A percentile compares a stretch with the other conserved stretches of the same genome.
These are phyloP conservation scores for Dimocarpus longan DNA, from an alignment of 345 rosid genomes.

Conservation along the genomic window DNA sequence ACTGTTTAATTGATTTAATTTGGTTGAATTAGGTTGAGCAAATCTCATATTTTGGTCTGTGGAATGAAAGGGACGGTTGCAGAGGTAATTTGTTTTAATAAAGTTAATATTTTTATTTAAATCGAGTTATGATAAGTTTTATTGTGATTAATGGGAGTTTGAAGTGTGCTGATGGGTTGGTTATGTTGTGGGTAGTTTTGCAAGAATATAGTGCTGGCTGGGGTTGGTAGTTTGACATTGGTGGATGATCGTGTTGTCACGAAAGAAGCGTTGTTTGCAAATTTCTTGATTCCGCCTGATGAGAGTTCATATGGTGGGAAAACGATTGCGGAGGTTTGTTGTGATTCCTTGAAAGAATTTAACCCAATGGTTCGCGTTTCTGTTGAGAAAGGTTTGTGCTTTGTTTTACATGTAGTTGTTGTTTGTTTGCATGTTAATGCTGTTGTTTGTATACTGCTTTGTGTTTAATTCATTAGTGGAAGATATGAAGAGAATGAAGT, in stretches of 20 bases:
- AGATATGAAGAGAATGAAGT: neutral
- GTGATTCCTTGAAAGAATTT: conserved; percentile 80
- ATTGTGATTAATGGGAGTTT: neutral
- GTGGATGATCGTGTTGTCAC: conserved; percentile 72
- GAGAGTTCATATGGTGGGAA: conserved; percentile 54
- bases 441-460: neutral
- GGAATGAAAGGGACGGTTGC: conserved; percentile 86
- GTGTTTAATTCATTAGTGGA: neutral
- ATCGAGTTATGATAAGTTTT: neutral
- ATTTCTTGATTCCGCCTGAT: conserved; percentile 73
- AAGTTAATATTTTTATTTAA: neutral
- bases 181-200: conserved; percentile 63
- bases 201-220: conserved; percentile 94
- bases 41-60: conserved; percentile 75
- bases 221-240: conserved; percentile 86
- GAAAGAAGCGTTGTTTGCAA: conserved; percentile 66
- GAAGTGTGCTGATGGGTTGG: conserved; percentile 5
- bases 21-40: conserved; percentile 60
- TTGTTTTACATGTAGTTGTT: neutral
- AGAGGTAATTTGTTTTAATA: conserved; percentile 51
- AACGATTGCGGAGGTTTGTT: conserved; percentile 82
- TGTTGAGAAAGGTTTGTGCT: conserved; percentile 61
- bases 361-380: conserved; percentile 94
- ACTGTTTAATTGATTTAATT: neutral
- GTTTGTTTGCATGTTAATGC: neutral